A percentile compares a stretch with the other conserved stretches of the same genome.
These are phyloP conservation scores for Infundibulicybe gibba DNA, from an alignment of 768 basidiomycete genomes.

Conservation along the genomic window DNA sequence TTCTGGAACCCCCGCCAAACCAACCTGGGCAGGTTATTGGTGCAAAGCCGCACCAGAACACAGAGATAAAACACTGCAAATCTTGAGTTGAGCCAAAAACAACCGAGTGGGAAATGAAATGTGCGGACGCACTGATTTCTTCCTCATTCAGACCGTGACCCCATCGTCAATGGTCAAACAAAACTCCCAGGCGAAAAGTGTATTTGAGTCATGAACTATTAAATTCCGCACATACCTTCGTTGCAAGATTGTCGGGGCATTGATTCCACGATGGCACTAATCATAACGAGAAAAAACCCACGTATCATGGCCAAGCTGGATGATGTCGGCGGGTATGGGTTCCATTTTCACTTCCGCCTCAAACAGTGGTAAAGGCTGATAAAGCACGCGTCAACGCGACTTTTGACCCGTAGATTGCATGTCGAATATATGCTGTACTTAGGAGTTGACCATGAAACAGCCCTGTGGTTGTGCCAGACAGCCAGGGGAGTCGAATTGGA, in stretches of 20 bases:
- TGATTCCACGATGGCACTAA: too few relatives aligned
- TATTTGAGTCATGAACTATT: not conserved
- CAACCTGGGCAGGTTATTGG: not conserved
- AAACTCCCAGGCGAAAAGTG: not conserved
- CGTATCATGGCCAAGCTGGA: not conserved
- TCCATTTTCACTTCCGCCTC: too few relatives aligned
- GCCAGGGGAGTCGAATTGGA: too few relatives aligned
- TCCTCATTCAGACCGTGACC: not conserved
- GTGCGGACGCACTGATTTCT: not conserved
- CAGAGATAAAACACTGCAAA: not conserved
- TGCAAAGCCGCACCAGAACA: not conserved
- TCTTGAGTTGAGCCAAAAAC: not conserved
- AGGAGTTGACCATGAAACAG: too few relatives aligned
- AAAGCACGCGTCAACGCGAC: too few relatives aligned
- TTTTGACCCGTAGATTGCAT: too few relatives aligned
- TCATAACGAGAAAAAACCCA: not conserved
- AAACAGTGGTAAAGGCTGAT: too few relatives aligned
- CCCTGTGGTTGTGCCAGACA: too few relatives aligned
- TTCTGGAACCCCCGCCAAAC: not conserved
- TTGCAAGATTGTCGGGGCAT: not conserved
- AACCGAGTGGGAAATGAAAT: too few relatives aligned
- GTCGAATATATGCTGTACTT: too few relatives aligned
- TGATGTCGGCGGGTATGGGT: not conserved
- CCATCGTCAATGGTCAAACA: conserved; percentile 1
- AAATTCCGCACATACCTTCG: not conserved